Conservation (phyloP, 306 rosid species). For the Trichosanthes truncata region DNA sequence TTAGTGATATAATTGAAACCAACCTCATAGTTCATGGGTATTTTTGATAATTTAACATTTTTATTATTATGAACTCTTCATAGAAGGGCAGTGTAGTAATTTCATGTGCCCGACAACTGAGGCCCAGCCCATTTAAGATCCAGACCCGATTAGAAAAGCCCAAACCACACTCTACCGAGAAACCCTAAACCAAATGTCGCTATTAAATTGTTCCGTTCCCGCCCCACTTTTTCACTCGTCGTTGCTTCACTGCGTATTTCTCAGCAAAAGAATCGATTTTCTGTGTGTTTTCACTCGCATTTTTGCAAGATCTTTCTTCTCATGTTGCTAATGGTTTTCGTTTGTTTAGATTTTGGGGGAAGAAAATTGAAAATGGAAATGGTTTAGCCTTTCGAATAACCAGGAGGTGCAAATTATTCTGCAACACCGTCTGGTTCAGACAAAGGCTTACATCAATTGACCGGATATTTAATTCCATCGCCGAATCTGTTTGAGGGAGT, state of each 20-base stretch:
- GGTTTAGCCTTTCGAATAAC: constrained; percentile 21
- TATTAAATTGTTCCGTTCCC: background rate
- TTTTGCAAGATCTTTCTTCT: background rate
- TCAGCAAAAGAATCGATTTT: background rate
- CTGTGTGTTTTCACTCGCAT: background rate
- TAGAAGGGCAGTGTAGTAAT: background rate
- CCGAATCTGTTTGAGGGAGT: constrained; percentile 14
- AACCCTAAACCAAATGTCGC: background rate
- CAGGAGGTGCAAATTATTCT: background rate
- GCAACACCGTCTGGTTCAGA: constrained; percentile 30
- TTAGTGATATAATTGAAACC: no score
- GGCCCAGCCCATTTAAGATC: background rate
- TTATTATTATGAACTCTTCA: background rate
- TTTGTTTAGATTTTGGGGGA: background rate
- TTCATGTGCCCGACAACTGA: background rate
- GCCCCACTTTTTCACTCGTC: background rate
- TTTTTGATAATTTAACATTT: no score
- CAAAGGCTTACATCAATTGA: constrained; percentile 20
- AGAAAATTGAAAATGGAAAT: background rate
- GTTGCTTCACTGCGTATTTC: background rate
- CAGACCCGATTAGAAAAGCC: background rate
- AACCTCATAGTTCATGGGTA: no score
- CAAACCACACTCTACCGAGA: background rate
- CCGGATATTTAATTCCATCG: background rate
- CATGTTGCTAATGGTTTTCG: background rate